phyloP scores from a whole-genome alignment of 495 filamentous ascomycete species.

The Cercophora scortea region DNA sequence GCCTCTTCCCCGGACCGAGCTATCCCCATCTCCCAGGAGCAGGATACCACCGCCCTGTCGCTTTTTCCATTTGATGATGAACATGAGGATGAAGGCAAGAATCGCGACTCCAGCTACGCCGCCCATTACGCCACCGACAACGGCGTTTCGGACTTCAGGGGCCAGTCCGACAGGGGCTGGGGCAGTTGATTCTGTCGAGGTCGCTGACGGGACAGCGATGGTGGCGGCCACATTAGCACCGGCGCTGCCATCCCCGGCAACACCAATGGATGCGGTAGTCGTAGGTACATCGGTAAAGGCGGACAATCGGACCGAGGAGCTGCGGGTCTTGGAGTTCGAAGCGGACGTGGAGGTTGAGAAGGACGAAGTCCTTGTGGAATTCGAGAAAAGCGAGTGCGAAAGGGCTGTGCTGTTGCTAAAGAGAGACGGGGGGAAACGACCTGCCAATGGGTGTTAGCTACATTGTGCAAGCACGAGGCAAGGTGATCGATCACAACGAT shows the following conservation, averaged over 20 bases:
- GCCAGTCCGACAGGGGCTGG: conserved; percentile 15
- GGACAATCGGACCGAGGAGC: conserved; percentile 8
- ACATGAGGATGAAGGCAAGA: conserved; percentile 46
- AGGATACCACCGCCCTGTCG: conserved; percentile 25
- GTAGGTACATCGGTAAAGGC: background rate
- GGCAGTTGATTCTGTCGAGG: background rate
- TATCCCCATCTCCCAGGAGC: conserved; percentile 22
- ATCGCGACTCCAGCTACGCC: conserved; percentile 56
- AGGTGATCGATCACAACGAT: too few relatives aligned
- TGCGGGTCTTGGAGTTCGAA: conserved; percentile 12
- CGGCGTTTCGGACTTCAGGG: conserved; percentile 24
- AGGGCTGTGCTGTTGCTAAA: conserved; percentile 29
- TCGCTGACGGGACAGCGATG: background rate
- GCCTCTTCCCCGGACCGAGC: conserved; percentile 5
- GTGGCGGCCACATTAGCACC: conserved; percentile 1
- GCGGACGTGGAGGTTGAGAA: conserved; percentile 15
- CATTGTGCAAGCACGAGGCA: too few relatives aligned
- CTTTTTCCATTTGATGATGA: conserved; percentile 49
- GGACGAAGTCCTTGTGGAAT: conserved; percentile 20
- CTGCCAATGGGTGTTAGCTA: conserved; percentile 6
- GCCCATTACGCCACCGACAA: conserved; percentile 61
- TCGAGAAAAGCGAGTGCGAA: conserved; percentile 19
- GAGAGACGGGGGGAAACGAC: conserved; percentile 24
- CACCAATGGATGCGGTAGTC: conserved; percentile 4
- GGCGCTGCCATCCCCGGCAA: conserved; percentile 1